Percentiles rank a stretch among this genome's conserved stretches.
phyloP scores from a whole-genome alignment of 2,329 filamentous ascomycete genomes.

The Neofusicoccum sp. region DNA sequence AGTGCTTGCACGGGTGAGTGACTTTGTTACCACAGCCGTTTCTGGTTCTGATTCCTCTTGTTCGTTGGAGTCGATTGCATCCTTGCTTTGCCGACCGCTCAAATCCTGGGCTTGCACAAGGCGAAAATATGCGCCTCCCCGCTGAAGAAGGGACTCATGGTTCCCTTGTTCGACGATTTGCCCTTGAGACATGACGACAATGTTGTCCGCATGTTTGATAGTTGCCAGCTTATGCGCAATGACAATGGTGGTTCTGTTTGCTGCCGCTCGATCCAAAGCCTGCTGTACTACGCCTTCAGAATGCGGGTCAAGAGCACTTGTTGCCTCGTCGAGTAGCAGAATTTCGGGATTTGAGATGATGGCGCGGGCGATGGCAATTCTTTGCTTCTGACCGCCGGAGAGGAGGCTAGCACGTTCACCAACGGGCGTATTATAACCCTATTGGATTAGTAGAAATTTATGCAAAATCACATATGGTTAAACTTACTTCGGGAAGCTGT shows the following conservation, averaged over 20 bases:
- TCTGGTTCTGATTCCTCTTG: background rate
- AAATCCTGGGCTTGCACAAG: constrained; percentile 39
- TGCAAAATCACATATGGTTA: background rate
- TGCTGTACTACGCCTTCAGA: constrained; percentile 94
- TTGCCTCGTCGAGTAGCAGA: constrained; percentile 91
- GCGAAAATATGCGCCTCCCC: constrained; percentile 49
- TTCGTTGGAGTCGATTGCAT: background rate
- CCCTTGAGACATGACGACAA: constrained; percentile 87
- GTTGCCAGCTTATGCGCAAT: constrained; percentile 96
- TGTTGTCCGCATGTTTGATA: constrained; percentile 92
- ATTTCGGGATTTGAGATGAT: constrained; percentile 91
- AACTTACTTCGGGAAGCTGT: constrained; percentile 58
- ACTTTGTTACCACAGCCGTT: background rate
- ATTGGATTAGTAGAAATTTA: constrained; percentile 32
- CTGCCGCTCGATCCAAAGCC: constrained; percentile 81
- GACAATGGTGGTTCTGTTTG: constrained; percentile 89
- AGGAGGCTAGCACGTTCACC: constrained; percentile 91
- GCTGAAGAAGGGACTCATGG: constrained; percentile 76
- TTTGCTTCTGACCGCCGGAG: constrained; percentile 94
- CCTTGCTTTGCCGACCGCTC: constrained; percentile 7
- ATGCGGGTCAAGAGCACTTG: constrained; percentile 89
- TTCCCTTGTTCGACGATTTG: constrained; percentile 88
- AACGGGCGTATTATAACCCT: constrained; percentile 90
- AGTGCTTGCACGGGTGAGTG: background rate
- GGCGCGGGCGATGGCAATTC: constrained; percentile 90